These are phyloP conservation scores for Tetrapisispora taiwanensis DNA, from an alignment of 805 yeast genomes.

Conservation along the genomic window DNA sequence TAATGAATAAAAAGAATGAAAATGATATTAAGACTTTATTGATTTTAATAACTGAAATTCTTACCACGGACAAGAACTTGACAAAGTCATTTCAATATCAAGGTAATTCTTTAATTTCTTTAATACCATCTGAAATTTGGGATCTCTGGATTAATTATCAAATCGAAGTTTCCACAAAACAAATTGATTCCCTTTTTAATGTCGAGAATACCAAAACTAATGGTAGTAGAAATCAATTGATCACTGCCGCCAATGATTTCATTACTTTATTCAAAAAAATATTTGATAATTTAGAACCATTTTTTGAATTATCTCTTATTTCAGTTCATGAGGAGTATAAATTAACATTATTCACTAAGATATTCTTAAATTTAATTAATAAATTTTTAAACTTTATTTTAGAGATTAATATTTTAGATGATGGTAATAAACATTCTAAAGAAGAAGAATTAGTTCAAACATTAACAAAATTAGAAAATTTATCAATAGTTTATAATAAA, in stretches of 20 bases:
- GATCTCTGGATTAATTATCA: conserved; percentile 43
- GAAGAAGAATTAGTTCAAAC: conserved; percentile 21
- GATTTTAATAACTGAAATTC: conserved; percentile 33
- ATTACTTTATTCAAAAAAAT: conserved; percentile 39
- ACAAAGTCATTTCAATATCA: conserved; percentile 35
- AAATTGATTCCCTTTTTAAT: conserved; percentile 33
- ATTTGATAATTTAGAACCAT: conserved; percentile 29
- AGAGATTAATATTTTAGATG: conserved; percentile 13
- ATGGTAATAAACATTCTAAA: conserved; percentile 11
- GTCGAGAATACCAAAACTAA: conserved; percentile 18
- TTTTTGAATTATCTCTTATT: conserved; percentile 22
- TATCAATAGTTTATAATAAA: conserved; percentile 11
- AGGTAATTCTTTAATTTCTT: conserved; percentile 27
- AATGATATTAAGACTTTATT: conserved; percentile 32
- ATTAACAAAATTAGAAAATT: conserved; percentile 14
- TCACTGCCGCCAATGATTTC: conserved; percentile 29
- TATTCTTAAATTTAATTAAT: conserved; percentile 19
- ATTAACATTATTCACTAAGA: conserved; percentile 19
- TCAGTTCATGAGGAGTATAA: conserved; percentile 15
- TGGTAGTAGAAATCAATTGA: conserved; percentile 2
- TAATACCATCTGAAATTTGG: conserved; percentile 24
- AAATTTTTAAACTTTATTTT: conserved; percentile 17
- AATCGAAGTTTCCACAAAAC: conserved; percentile 33
- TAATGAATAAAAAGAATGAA: conserved; percentile 30
- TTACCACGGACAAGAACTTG: conserved; percentile 30